Conservation (phyloP, 371 early-diverging fungal species). For the Apophysomyces variabilis region DNA sequence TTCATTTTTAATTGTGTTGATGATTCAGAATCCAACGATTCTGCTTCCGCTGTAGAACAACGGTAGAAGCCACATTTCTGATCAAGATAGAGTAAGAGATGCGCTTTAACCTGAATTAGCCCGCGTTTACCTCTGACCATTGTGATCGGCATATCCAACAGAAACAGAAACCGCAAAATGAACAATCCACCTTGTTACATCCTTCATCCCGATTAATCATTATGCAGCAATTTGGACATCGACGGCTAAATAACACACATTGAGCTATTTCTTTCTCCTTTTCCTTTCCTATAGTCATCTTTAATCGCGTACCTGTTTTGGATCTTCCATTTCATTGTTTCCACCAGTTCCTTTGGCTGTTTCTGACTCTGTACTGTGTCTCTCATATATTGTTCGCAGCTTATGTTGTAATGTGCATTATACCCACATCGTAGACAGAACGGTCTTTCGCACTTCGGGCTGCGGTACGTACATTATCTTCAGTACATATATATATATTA, state of each 20-base stretch:
- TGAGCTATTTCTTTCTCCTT: constrained; percentile 16
- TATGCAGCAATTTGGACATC: constrained; percentile 75
- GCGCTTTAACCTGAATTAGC: not conserved
- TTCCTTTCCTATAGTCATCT: not conserved
- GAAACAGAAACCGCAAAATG: constrained; percentile 72
- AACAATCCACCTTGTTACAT: constrained; percentile 81
- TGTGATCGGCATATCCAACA: constrained; percentile 65
- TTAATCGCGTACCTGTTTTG: constrained; percentile 17
- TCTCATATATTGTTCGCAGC: constrained; percentile 58
- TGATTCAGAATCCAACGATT: constrained; percentile 1
- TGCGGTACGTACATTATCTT: not conserved
- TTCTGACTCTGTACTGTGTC: constrained; percentile 23
- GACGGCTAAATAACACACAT: constrained; percentile 37
- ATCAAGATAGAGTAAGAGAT: not conserved
- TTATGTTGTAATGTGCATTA: constrained; percentile 46
- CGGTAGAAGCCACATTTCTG: constrained; percentile 40
- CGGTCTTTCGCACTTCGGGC: constrained; percentile 37
- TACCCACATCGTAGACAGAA: constrained; percentile 67
- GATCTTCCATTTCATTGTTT: constrained; percentile 57
- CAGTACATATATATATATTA: not conserved
- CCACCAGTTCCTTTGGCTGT: constrained; percentile 32
- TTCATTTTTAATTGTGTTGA: constrained; percentile 11
- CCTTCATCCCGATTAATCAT: constrained; percentile 82
- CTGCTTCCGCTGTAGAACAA: constrained; percentile 20
- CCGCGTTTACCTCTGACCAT: constrained; percentile 41